A percentile compares a stretch with the other conserved stretches of the same genome.
These are phyloP conservation scores for Pseudogymnoascus sp. DNA, from an alignment of 2,329 filamentous ascomycete genomes.

Conservation along the genomic window DNA sequence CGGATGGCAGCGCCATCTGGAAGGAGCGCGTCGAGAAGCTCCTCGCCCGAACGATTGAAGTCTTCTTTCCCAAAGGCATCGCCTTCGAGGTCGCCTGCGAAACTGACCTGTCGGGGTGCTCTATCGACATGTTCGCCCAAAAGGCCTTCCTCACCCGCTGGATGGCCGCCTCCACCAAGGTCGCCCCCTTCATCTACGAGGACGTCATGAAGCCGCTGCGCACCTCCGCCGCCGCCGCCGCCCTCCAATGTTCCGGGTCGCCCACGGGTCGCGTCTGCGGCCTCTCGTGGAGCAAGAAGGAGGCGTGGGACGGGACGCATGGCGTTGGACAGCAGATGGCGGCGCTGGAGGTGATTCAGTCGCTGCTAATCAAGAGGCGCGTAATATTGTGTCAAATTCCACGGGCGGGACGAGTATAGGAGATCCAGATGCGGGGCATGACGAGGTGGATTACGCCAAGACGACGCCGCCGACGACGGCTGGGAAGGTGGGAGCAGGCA, in stretches of 20 bases:
- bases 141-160: conserved; percentile 55
- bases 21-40: conserved; percentile 49
- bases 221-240: conserved; percentile 47
- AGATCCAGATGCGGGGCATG: conserved; percentile 19
- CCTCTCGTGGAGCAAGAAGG: conserved; percentile 47
- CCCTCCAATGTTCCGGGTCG: conserved; percentile 50
- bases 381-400: conserved; percentile 30
- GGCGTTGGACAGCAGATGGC: conserved; percentile 68
- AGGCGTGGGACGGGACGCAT: conserved; percentile 48
- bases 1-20: conserved; percentile 39
- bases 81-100: conserved; percentile 62
- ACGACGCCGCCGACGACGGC: conserved; percentile 27
- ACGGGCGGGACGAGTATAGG: conserved; percentile 38
- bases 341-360: conserved; percentile 52
- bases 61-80: conserved; percentile 53
- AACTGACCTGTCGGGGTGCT: conserved; percentile 48
- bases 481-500: conserved; percentile 36
- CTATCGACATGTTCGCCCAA: conserved; percentile 55
- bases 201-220: conserved; percentile 46
- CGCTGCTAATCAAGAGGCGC: conserved; percentile 31
- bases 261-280: conserved; percentile 51
- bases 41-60: conserved; percentile 39
- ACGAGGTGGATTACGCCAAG: conserved; percentile 13
- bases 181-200: conserved; percentile 51
- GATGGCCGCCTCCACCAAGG: conserved; percentile 54